These are phyloP conservation scores for Pseudonitzschia multistriata DNA, from an alignment of 108 stramenopile genomes.

Conservation along the genomic window DNA sequence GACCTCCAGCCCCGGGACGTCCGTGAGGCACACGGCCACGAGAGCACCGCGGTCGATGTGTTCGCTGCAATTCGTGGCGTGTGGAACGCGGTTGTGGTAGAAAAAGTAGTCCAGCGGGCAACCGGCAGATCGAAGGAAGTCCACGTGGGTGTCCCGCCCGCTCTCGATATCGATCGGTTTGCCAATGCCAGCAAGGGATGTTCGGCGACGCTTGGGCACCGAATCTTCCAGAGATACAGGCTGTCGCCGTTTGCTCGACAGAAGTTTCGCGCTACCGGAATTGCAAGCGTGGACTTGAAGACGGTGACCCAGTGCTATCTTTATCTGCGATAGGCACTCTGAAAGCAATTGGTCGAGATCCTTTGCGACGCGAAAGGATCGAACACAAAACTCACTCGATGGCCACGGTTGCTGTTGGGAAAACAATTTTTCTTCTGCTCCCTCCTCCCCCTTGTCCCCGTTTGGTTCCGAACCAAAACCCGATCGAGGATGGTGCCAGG, in stretches of 20 bases:
- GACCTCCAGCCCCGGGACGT: conserved; percentile 47
- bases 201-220: not conserved
- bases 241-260: not conserved
- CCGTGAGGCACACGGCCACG: conserved; percentile 40
- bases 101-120: conserved; percentile 53
- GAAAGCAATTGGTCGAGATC: conserved; percentile 6
- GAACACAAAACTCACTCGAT: not conserved
- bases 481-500: not conserved
- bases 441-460: not conserved
- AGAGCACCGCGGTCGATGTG: conserved; percentile 44
- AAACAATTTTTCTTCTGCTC: not conserved
- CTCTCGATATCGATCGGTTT: not conserved
- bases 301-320: not conserved
- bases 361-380: conserved; percentile 6
- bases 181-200: not conserved
- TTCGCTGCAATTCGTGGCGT: conserved; percentile 33
- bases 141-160: not conserved
- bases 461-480: not conserved
- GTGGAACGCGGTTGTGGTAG: conserved; percentile 33
- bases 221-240: not conserved
- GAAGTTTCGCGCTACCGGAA: not conserved
- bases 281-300: not conserved
- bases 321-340: conserved; percentile 6
- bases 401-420: conserved; percentile 6
- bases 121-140: not conserved